Conservation (phyloP, 2,329 filamentous ascomycete genomes). For the Knufia fluminis region DNA sequence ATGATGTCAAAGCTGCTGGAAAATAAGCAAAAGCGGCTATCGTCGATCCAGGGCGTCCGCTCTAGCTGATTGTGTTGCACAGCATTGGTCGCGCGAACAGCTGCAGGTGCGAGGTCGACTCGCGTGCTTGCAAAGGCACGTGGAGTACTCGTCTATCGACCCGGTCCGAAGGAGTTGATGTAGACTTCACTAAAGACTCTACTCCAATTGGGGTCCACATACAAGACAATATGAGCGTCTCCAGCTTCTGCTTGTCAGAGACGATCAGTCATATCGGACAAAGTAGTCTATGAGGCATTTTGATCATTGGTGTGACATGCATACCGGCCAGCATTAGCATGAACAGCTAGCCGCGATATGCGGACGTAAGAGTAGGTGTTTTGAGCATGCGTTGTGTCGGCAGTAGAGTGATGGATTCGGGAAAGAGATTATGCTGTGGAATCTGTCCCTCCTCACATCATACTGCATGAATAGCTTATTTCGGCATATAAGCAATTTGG, state of each 20-base stretch:
- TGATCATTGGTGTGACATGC: not conserved
- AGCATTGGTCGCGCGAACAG: no score
- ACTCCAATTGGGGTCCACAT: no score
- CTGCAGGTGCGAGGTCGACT: not conserved
- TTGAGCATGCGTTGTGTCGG: not conserved
- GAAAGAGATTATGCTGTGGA: not conserved
- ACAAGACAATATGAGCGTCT: no score
- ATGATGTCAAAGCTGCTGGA: no score
- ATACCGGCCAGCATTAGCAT: not conserved
- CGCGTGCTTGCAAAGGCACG: not conserved
- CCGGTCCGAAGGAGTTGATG: not conserved
- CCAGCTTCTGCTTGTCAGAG: no score
- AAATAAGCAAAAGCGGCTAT: no score
- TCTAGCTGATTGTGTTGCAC: no score
- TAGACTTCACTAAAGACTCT: no score
- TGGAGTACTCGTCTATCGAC: not conserved
- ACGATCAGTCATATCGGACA: no score
- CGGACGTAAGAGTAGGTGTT: not conserved
- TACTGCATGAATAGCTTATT: not conserved
- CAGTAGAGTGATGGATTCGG: not conserved
- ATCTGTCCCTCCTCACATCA: not conserved
- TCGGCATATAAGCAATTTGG: not conserved
- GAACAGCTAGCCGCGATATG: not conserved
- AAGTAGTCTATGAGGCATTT: constrained; percentile 6
- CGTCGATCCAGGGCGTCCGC: no score